Conservation (phyloP, 2,329 filamentous ascomycete genomes). For the Stylonectria norvegica region DNA sequence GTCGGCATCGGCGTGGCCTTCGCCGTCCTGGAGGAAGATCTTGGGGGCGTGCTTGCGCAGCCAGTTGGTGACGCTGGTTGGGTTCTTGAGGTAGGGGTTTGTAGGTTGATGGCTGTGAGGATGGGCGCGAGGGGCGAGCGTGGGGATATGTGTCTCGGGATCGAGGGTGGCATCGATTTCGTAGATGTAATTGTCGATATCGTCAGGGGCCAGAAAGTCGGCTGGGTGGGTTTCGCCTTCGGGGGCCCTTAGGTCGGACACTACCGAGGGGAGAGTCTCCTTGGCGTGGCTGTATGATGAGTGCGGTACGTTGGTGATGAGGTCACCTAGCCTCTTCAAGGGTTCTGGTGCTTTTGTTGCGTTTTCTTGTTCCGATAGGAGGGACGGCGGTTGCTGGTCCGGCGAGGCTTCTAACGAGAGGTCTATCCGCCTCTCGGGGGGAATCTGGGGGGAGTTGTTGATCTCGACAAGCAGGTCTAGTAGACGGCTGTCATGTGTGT, state of each 20-base stretch:
- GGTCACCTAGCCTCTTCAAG: conserved; percentile 47
- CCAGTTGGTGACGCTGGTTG: conserved; percentile 94
- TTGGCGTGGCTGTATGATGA: conserved; percentile 51
- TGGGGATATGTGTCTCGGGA: conserved; percentile 42
- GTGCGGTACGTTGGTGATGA: conserved; percentile 53
- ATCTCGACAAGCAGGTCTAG: conserved; percentile 86
- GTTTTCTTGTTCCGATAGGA: conserved; percentile 33
- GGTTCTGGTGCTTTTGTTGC: conserved; percentile 41
- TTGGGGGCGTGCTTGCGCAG: conserved; percentile 79
- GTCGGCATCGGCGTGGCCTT: conserved; percentile 38
- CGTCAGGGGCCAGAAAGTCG: conserved; percentile 64
- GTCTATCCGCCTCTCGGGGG: conserved; percentile 70
- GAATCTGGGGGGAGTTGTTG: conserved; percentile 79
- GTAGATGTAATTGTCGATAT: conserved; percentile 71
- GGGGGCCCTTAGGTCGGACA: conserved; percentile 47
- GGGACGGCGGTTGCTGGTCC: conserved; percentile 34
- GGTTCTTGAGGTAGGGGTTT: conserved; percentile 58
- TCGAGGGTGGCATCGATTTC: conserved; percentile 56
- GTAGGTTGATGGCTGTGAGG: conserved; percentile 36
- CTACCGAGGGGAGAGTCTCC: conserved; percentile 59
- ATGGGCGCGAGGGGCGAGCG: conserved; percentile 50
- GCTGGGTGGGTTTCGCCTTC: conserved; percentile 56
- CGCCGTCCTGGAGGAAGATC: conserved; percentile 75
- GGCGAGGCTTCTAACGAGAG: conserved; percentile 51
- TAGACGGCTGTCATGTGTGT: conserved; percentile 60